These are phyloP conservation scores for Yamadazyma triangularis DNA, from an alignment of 1,139 yeast genomes.

Conservation along the genomic window DNA sequence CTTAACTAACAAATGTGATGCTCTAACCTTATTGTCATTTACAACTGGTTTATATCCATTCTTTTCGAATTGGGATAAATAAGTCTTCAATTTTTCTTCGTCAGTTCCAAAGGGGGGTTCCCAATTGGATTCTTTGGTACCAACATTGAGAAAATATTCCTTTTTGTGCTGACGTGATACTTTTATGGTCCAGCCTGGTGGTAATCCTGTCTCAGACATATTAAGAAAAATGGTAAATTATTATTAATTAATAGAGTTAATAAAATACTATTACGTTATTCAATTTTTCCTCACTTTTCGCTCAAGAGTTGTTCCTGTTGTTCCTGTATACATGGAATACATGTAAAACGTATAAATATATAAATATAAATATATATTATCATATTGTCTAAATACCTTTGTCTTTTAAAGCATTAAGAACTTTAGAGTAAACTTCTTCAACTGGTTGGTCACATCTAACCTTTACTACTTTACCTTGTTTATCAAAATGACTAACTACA, in stretches of 20 bases:
- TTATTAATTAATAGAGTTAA: too few relatives aligned
- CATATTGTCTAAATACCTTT: constrained; percentile 24
- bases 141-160: constrained; percentile 75
- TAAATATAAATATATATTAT: too few relatives aligned
- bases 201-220: constrained; percentile 62
- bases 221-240: too few relatives aligned
- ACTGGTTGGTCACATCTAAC: constrained; percentile 77
- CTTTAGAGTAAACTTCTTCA: constrained; percentile 71
- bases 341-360: too few relatives aligned
- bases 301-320: too few relatives aligned
- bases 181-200: constrained; percentile 78
- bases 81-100: constrained; percentile 50
- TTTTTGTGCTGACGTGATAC: constrained; percentile 77
- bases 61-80: constrained; percentile 43
- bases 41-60: constrained; percentile 63
- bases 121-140: constrained; percentile 79
- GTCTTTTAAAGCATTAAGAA: constrained; percentile 54
- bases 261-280: too few relatives aligned
- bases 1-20: constrained; percentile 71
- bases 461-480: constrained; percentile 71
- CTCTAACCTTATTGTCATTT: constrained; percentile 41
- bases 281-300: too few relatives aligned
- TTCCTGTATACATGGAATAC: too few relatives aligned
- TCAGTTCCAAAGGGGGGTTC: constrained; percentile 88
- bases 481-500: constrained; percentile 79